Conservation (phyloP, 2,329 filamentous ascomycete species). For the Pezicula radicicola region DNA sequence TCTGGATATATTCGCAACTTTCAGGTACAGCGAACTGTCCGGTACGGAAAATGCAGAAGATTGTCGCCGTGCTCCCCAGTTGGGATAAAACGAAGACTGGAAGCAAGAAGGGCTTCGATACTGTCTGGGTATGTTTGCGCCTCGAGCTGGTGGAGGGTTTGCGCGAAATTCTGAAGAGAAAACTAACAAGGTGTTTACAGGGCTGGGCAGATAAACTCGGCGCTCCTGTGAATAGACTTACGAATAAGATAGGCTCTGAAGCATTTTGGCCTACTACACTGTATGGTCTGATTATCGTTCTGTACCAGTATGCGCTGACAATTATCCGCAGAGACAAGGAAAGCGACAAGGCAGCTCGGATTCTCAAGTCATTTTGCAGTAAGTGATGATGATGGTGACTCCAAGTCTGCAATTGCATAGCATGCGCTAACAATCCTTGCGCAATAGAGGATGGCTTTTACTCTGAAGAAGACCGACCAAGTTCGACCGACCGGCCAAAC, state of each 20-base stretch:
- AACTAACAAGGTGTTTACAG: constrained; percentile 25
- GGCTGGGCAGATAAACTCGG: constrained; percentile 38
- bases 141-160: not conserved
- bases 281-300: not conserved
- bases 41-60: constrained; percentile 27
- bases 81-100: constrained; percentile 53
- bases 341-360: constrained; percentile 86
- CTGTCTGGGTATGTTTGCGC: constrained; percentile 53
- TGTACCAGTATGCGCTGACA: not conserved
- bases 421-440: constrained; percentile 13
- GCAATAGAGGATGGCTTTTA: constrained; percentile 64
- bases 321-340: constrained; percentile 61
- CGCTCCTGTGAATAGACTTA: constrained; percentile 74
- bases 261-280: constrained; percentile 83
- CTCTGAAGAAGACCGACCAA: constrained; percentile 43
- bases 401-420: not conserved
- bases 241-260: constrained; percentile 78
- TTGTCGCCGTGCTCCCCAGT: constrained; percentile 32
- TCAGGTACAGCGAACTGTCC: constrained; percentile 3
- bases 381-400: constrained; percentile 34
- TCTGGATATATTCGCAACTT: not conserved
- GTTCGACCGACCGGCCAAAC: constrained; percentile 27
- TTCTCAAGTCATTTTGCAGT: constrained; percentile 89
- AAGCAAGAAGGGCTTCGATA: constrained; percentile 69
- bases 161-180: not conserved